Conservation (phyloP, 2,329 filamentous ascomycete species). For the Paecilomyces variotii region DNA sequence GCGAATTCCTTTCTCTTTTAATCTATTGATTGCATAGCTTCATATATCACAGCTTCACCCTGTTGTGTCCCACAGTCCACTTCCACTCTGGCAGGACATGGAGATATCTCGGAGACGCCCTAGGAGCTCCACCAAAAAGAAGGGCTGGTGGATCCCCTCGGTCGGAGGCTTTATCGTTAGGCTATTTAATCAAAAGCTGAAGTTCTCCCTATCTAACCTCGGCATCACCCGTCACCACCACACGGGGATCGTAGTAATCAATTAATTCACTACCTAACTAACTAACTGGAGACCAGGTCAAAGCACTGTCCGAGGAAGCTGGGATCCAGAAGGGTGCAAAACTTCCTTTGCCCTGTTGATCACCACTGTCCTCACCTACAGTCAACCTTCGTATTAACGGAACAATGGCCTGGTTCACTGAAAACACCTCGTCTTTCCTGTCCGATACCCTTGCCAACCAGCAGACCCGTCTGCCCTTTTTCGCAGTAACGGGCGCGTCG, state of each 20-base stretch:
- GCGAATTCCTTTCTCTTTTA: too few species aligned
- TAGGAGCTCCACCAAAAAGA: neutral
- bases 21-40: too few species aligned
- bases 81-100: neutral
- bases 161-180: neutral
- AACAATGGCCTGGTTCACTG: constrained; percentile 25
- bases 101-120: too few species aligned
- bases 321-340: neutral
- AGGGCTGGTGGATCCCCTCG: neutral
- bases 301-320: neutral
- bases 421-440: constrained; percentile 24
- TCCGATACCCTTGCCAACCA: constrained; percentile 23
- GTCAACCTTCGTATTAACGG: constrained; percentile 1
- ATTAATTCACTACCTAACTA: too few species aligned
- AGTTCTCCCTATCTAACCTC: neutral
- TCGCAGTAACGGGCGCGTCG: constrained; percentile 28
- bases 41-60: too few species aligned
- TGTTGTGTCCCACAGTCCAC: too few species aligned
- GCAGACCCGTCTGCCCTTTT: constrained; percentile 21
- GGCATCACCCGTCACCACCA: neutral
- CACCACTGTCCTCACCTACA: neutral
- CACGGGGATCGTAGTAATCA: neutral
- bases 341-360: neutral
- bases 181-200: neutral
- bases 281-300: neutral